Evolutionary conservation across 2,329 filamentous ascomycete genomes (phyloP), one percentile per base, ranked within the genome.

Genomic region (Paecilomyces variotii): DNA sequence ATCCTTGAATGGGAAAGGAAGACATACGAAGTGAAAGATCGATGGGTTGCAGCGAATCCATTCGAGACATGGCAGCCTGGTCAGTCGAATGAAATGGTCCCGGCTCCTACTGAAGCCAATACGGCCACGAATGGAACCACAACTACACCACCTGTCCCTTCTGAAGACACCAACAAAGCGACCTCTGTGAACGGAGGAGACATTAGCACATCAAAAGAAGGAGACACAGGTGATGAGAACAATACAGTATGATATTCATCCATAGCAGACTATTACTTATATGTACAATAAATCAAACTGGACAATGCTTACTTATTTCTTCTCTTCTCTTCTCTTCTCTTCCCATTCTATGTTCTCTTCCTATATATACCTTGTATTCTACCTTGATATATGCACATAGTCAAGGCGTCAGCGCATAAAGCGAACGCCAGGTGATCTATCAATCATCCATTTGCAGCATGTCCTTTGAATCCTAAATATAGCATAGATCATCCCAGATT

Each of bases 1-100:
- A 87, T 88, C 2, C 74, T 78, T 27, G 79, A 80, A 57, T 79
- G 77, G 76, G 73, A 78, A 57, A 63, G 64, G 53, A 68, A 65
- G 50, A 72, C 72, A 2, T 69, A 65, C 35, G 71, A 74, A 57
- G 69, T 76, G 12, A 76, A 74, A 59, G 70, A 73, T 58, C 64
- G 64, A n/a, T 79, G 76, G 76, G 69, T 69, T 61, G 64, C 58
- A 2, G 67, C 65, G 10, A 71, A 76, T 65, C 72, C 73, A 28
- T 74, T 72, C 64, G 72, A 72, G 51, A 57, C 12, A 6, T 74
- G 72, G 72, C 56, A 63, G 49, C 56, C 56, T 27, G 35, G 30
- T 2, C 39, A 53, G 14, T 56, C 57, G 25, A 56, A 39, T 56
- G 12, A 35, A 25, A 56, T 56, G 35, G 45, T 28, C 11, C 27